Base-by-base conservation (phyloP, 2,329 filamentous ascomycete genomes). In the Raffaelea albimanens region DNA sequence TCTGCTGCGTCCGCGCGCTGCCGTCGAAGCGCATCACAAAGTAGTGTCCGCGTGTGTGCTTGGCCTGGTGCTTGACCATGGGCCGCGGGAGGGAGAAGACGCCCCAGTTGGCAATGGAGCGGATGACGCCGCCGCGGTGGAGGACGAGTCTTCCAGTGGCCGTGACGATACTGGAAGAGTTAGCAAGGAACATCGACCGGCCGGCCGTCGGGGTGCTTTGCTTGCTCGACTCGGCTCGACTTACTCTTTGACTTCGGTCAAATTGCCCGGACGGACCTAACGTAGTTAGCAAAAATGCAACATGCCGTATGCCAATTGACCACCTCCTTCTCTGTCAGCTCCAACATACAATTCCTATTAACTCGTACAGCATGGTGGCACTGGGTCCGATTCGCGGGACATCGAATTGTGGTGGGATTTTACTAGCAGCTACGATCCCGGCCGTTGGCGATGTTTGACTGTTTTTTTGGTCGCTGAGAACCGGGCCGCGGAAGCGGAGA, bases 1-100 rank as follows among this genome's bases (percentile, higher is more conserved):
- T 73, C 55, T 85, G 71, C 67, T 97, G 91, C 8, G 86, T 83
- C 44, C 72, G 66, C 8, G 82, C 70, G 50, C 82, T 85, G 48
- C 84, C 71, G 65, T 98, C 93, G 73, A 95, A 98, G 58, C 93
- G 87, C 85, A 98, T 87, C 61, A 95, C 85, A 67, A 98, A 98
- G 76, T 98, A 95, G 72, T 97, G 90, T 47, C 93, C 93, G 57
- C 82, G 78, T 55, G 79, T 79, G 75, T 97, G 85, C 56, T 81
- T 82, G 57, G 85, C 81, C 69, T 96, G 89, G 67, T 94, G 83
- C 62, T 84, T 83, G 52, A 82, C 83, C 50, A 83, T 75, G 52
- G 87, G 80, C 56, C 82, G 85, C 43, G 93, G 91, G 18, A 98
- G 83, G 43, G 83, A 75, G 70, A 93, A 96, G 57, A 86, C 78